Evolutionary conservation across 495 filamentous ascomycete species (phyloP), one percentile per base, ranked within the genome.

Genomic region (Xylaria scruposa): DNA sequence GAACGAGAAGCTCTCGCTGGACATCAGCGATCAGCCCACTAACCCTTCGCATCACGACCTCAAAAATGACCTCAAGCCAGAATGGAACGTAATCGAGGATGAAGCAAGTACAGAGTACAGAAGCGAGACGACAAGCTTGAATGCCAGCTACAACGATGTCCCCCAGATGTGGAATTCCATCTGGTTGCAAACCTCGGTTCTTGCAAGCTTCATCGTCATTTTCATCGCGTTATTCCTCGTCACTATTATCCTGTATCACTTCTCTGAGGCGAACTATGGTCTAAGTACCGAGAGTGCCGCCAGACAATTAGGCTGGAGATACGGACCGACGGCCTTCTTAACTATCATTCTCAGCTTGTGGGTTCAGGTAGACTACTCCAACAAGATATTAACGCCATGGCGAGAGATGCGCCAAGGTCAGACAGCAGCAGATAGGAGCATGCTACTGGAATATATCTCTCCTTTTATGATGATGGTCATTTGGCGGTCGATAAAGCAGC

Each of bases 251-350:
- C 26, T 73, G 12, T 73, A 70, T 60, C 60, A 70, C 13, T 59
- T 76, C 19, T 79, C 77, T 24, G 33, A 60, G 38, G 19, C 44
- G 17, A 54, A 73, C 13, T 42, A 72, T 44, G 77, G 77, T 5
- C 46, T 79, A 19, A 71, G 68, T n/a, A 59, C 67, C 29, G 69
- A 71, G 21, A n/a, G 31, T 21, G 60, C 73, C 31, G 66, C 62
- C 29, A 75, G 70, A 0, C 73, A 79, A 24, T 79, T 77, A 47
- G 66, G 56, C 24, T 79, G 77, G 77, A 77, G 74, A 19, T 79
- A 79, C n/a, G 76, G 75, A n/a, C 77, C 77, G 59, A 79, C 77
- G 3, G 77, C 77, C 7, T 62, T 77, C n/a, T 67, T 79, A 10
- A 73, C 72, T 21, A 29, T 79, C 24, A 51, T 77, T 24, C 71